Base-by-base conservation (phyloP, 164 flowering plant genomes). In the Nymphaea colorata region DNA sequence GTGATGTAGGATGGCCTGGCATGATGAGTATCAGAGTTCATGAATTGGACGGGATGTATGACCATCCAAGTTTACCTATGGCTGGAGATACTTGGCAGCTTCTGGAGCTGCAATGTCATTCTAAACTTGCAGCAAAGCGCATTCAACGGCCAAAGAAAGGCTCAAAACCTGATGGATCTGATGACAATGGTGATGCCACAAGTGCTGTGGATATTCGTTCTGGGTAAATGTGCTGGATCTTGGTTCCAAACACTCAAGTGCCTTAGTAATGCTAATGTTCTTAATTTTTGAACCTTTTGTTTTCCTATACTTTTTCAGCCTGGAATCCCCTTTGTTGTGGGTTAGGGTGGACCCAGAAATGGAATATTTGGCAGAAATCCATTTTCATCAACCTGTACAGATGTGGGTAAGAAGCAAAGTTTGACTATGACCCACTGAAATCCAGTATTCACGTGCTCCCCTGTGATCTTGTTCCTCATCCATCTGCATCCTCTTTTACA, bases 1-100 rank as follows among this genome's bases (percentile, higher is more conserved):
- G 53, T 45, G 53, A 45, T 45, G 53, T 73, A 72, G 98, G 97
- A 64, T 94, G 98, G 93, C 98, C 98, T 74, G 98, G 98, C 61
- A 91, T 94, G 91, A 94, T 89, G 98, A 94, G 93, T 73, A 88
- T 94, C 68, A 76, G 97, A 73, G 87, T 88, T 70, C 82, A 89
- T 84, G 98, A 94, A 78, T 87, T 91, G 75, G 97, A 94, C 81
- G 96, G 96, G 44, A 87, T 85, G 87, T 92, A 85, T 81, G 98
- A 94, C 76, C 97, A 94, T 82, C 98, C 98, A 44, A 78, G 85
- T 73, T 75, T 94, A 41, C 95, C 98, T 43, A 81, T 94, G 93
- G 83, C 93, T 76, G 98, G 98, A 74, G 97, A 94, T 16, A 70
- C 80, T 61, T 91, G 95, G 84, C 98, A 94, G 75, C 75, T 91